phyloP scores from a whole-genome alignment of 176 grass and related monocot genomes.

The Triticum monococcum region DNA sequence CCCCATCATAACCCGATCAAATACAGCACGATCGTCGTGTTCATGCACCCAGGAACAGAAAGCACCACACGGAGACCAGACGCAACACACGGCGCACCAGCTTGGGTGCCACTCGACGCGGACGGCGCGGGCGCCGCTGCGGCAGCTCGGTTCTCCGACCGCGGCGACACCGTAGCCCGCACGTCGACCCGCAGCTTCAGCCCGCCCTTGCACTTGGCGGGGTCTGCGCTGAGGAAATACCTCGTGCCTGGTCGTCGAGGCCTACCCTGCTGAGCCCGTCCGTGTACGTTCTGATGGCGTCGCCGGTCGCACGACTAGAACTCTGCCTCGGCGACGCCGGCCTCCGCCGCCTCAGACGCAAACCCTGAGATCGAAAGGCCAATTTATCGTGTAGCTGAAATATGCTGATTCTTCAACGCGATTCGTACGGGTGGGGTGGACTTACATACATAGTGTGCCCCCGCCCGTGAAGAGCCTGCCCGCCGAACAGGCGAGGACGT shows the following conservation, averaged over 20 bases:
- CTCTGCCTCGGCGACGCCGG: conserved; percentile 21
- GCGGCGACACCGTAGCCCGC: background rate
- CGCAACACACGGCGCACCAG: background rate
- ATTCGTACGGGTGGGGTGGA: background rate
- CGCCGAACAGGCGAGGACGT: conserved; percentile 37
- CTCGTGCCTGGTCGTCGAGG: conserved; percentile 39
- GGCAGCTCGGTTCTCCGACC: background rate
- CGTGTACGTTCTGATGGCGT: conserved; percentile 46
- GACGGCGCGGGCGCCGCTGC: background rate
- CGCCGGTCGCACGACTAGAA: conserved; percentile 30
- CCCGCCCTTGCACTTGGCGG: conserved; percentile 40
- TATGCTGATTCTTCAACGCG: too few relatives aligned
- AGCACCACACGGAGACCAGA: background rate
- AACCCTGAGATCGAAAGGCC: conserved; percentile 34
- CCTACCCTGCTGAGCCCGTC: conserved; percentile 37
- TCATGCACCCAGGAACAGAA: background rate
- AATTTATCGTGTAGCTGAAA: background rate
- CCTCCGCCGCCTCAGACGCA: conserved; percentile 22
- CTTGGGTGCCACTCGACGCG: background rate
- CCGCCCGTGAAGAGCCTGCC: conserved; percentile 31
- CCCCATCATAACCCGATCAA: too few relatives aligned
- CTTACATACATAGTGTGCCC: conserved; percentile 28
- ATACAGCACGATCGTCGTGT: too few relatives aligned
- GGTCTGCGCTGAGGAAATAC: conserved; percentile 46
- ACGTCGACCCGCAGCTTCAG: conserved; percentile 58